Percentiles rank a stretch among this genome's conserved stretches.
phyloP scores from a whole-genome alignment of 371 early-diverging fungal genomes.

The Sporodiniella umbellata region DNA sequence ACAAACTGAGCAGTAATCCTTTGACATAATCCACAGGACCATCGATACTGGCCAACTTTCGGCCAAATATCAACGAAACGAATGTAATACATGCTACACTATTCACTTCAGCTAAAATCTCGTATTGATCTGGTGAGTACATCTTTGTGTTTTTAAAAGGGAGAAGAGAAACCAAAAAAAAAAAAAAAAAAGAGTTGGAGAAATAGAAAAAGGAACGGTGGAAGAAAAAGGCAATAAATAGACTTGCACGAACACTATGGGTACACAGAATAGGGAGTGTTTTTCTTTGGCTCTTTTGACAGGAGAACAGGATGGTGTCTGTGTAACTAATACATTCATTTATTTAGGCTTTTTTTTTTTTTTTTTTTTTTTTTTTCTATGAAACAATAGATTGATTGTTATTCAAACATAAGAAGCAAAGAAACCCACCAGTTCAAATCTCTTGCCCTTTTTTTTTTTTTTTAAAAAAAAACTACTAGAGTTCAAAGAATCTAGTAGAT shows the following conservation, averaged over 20 bases:
- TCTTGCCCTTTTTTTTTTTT: too few species aligned
- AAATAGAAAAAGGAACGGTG: not conserved
- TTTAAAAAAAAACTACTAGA: too few species aligned
- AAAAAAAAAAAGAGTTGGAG: too few species aligned
- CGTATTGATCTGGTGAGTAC: constrained; percentile 48
- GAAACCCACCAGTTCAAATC: too few species aligned
- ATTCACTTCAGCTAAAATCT: constrained; percentile 44
- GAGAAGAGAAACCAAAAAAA: not conserved
- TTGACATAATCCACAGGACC: constrained; percentile 50
- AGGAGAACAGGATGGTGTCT: not conserved
- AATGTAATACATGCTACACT: constrained; percentile 50
- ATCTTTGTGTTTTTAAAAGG: constrained; percentile 11
- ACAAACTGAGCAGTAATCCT: constrained; percentile 37
- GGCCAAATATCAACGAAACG: constrained; percentile 52
- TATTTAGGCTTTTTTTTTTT: too few species aligned
- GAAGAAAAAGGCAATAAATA: not conserved
- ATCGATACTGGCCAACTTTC: constrained; percentile 46
- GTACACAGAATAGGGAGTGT: too few species aligned
- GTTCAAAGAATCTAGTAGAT: too few species aligned
- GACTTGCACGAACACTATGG: too few species aligned
- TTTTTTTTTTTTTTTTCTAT: too few species aligned
- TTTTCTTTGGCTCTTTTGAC: not conserved
- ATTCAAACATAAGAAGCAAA: too few species aligned
- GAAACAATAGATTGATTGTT: too few species aligned
- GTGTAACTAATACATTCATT: too few species aligned